These are phyloP conservation scores for Fusarium palustre DNA, from an alignment of 2,329 filamentous ascomycete genomes.

Conservation along the genomic window DNA sequence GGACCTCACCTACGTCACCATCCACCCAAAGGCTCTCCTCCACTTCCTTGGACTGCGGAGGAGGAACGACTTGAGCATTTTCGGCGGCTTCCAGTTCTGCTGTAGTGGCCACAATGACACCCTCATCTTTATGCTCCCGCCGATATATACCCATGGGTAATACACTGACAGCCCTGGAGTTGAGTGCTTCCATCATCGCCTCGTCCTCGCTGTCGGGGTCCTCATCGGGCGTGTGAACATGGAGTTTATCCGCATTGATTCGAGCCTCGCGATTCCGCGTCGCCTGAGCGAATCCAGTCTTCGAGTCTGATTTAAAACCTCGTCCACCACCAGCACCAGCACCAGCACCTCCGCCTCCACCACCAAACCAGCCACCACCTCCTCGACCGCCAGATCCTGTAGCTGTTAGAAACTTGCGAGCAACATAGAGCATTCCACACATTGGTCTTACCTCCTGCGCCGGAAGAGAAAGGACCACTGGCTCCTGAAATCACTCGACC, in stretches of 20 bases:
- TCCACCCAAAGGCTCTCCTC: slow-evolving; percentile 62
- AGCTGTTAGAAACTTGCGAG: slow-evolving; percentile 13
- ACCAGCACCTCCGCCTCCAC: slow-evolving; percentile 42
- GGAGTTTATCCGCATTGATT: slow-evolving; percentile 69
- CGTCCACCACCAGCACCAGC: slow-evolving; percentile 41
- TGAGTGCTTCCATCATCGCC: slow-evolving; percentile 54
- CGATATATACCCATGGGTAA: slow-evolving; percentile 69
- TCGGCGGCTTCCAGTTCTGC: slow-evolving; percentile 68
- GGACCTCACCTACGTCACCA: slow-evolving; percentile 48
- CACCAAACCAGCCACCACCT: slow-evolving; percentile 48
- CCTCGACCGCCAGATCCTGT: slow-evolving; percentile 36
- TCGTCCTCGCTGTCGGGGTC: slow-evolving; percentile 61
- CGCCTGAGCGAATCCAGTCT: slow-evolving; percentile 54
- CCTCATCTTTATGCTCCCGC: slow-evolving; percentile 65
- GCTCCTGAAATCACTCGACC: slow-evolving; percentile 52
- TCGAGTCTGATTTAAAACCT: slow-evolving; percentile 52
- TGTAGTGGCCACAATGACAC: slow-evolving; percentile 66
- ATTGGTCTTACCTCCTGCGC: slow-evolving; percentile 44
- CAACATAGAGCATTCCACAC: not conserved
- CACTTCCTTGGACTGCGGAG: slow-evolving; percentile 45
- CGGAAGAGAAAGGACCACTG: slow-evolving; percentile 56
- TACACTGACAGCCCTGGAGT: slow-evolving; percentile 48
- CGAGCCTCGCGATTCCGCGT: slow-evolving; percentile 56
- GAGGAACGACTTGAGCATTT: slow-evolving; percentile 50
- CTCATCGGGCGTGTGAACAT: slow-evolving; percentile 57